phyloP scores from a whole-genome alignment of 495 filamentous ascomycete genomes.

The Penicillium coprophilum region DNA sequence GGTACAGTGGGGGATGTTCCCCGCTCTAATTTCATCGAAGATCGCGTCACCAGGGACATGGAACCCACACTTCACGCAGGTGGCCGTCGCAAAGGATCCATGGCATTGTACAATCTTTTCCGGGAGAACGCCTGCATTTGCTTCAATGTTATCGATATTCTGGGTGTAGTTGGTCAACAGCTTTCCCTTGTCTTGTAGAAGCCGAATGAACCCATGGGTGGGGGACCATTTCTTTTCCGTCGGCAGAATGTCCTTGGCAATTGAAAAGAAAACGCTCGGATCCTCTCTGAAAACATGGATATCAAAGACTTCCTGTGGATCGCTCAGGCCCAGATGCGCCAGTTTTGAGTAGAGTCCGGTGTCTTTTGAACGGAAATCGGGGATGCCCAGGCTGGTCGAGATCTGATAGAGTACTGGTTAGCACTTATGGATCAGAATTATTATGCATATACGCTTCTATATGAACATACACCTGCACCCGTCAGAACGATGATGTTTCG shows the following conservation, averaged over 20 bases:
- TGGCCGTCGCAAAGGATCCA: slow-evolving; percentile 89
- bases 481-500: slow-evolving; percentile 91
- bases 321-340: slow-evolving; percentile 68
- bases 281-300: slow-evolving; percentile 83
- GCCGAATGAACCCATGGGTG: slow-evolving; percentile 91
- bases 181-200: slow-evolving; percentile 88
- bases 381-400: slow-evolving; percentile 67
- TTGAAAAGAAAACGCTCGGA: slow-evolving; percentile 85
- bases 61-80: slow-evolving; percentile 79
- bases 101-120: slow-evolving; percentile 96
- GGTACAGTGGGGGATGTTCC: slow-evolving; percentile 60
- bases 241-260: slow-evolving; percentile 89
- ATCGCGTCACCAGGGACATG: slow-evolving; percentile 74
- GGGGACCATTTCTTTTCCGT: slow-evolving; percentile 72
- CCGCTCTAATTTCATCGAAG: slow-evolving; percentile 73
- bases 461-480: slow-evolving; percentile 69
- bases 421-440: not conserved
- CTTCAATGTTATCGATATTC: slow-evolving; percentile 97
- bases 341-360: slow-evolving; percentile 72
- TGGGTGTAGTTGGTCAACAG: slow-evolving; percentile 96
- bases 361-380: slow-evolving; percentile 67
- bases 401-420: slow-evolving; percentile 51
- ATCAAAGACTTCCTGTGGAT: slow-evolving; percentile 95
- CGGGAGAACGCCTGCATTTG: slow-evolving; percentile 74
- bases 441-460: not conserved